Evolutionary conservation across 2,329 filamentous ascomycete species (phyloP), one percentile per base, ranked within the genome.

Genomic region (Aschersonia sp.): DNA sequence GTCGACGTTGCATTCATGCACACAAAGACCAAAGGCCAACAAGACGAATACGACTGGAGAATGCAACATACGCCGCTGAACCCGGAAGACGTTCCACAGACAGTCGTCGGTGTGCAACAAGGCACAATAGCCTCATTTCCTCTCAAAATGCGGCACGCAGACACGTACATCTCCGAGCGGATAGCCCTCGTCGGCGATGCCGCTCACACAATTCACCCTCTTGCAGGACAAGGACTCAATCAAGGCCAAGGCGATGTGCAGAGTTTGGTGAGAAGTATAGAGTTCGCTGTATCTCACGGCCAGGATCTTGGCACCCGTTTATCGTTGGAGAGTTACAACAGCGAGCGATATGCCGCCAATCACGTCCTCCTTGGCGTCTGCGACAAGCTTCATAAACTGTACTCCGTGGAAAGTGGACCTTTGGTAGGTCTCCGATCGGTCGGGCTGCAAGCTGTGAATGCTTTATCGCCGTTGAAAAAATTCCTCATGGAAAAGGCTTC

Each of bases 201-300:
- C 1, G 92, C 92, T 5, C 92, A 98, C 63, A 94, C 89, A 1
- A 82, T 95, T 54, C 92, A 98, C 63, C 92, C 92, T 0, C 80
- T 98, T 4, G 92, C 88, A 1, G 92, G 92, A 1, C 92, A 97
- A 65, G 92, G 92, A 1, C 73, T 98, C 10, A 98, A 98, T 60
- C 85, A 94, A 57, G 92, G 92, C 1, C 83, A 97, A 53, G 89
- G 80, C 20, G 92, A 98, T 61, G 85, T 92, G 1, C 82, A 87
- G 57, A 84, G 84, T 47, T 76, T 98, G 0, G 80, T 82, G 5
- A 75, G 74, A 52, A 81, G 81, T 1, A 84, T 98, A 46, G 79
- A 81, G 51, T 82, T 82, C 54, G 85, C 88, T 3, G 82, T 94
- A 20, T 69, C 73, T 43, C 85, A 92, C 53, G 92, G 92, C 1